Conservation (phyloP, 306 rosid genomes). For the Quercus berberidifolia region DNA sequence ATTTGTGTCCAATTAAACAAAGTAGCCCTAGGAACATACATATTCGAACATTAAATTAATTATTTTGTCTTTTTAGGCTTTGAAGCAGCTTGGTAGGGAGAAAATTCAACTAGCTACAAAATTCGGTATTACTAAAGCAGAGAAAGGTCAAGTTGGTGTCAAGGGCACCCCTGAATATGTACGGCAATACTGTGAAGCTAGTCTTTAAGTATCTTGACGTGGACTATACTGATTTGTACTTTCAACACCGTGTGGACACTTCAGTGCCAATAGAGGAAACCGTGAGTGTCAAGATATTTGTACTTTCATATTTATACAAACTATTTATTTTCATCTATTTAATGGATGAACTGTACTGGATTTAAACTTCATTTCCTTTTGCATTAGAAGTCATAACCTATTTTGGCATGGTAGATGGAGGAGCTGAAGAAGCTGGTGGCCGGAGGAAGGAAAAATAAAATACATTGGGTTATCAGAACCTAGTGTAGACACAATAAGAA, state of each 20-base stretch:
- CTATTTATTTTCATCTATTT: not conserved
- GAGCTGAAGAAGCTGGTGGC: constrained; percentile 65
- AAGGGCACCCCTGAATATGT: too few species aligned
- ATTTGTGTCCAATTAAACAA: too few species aligned
- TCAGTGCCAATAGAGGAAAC: too few species aligned
- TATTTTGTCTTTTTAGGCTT: constrained; percentile 42
- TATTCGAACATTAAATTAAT: not conserved
- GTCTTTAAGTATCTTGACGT: too few species aligned
- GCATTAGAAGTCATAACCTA: not conserved
- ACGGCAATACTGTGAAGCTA: too few species aligned
- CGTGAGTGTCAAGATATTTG: too few species aligned
- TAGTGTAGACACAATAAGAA: constrained; percentile 52
- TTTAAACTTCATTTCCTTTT: not conserved
- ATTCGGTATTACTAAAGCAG: constrained; percentile 36
- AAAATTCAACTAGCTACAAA: constrained; percentile 69
- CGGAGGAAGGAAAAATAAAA: constrained; percentile 58
- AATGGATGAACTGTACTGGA: not conserved
- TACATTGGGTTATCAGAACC: constrained; percentile 61
- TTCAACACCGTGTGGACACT: too few species aligned
- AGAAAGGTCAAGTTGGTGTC: constrained; percentile 3
- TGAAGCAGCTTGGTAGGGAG: constrained; percentile 63
- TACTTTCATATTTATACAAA: not conserved
- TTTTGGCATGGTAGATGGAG: constrained; percentile 33
- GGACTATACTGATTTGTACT: too few species aligned
- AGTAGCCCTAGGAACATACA: too few species aligned